Conservation (phyloP, 1,284 basidiomycete genomes). For the Apiotrichum gamsii region DNA sequence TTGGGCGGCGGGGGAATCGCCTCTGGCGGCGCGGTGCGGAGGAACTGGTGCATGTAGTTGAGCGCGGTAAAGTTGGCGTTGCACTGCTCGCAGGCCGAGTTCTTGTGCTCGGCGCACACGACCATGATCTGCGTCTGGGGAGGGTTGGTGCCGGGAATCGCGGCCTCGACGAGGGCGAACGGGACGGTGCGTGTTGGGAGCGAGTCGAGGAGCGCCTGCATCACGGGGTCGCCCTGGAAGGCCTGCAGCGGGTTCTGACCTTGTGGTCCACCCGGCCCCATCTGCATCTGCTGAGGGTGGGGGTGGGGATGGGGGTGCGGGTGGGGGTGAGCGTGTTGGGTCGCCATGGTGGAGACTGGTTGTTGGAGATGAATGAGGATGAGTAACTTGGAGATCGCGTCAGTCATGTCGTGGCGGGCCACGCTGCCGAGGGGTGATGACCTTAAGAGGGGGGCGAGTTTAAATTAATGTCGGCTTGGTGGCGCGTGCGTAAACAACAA, state of each 20-base stretch:
- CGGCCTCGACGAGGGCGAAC: slow-evolving; percentile 23
- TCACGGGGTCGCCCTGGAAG: slow-evolving; percentile 31
- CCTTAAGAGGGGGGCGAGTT: too few species aligned
- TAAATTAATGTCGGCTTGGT: too few species aligned
- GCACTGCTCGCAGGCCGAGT: slow-evolving; percentile 65
- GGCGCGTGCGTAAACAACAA: slow-evolving; percentile 8
- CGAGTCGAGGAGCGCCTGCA: slow-evolving; percentile 39
- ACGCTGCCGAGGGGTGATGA: too few species aligned
- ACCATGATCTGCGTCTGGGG: slow-evolving; percentile 28
- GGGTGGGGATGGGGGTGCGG: slow-evolving; percentile 11
- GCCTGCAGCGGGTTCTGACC: slow-evolving; percentile 16
- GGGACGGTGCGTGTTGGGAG: slow-evolving; percentile 33
- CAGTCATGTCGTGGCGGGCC: too few species aligned
- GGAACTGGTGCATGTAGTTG: slow-evolving; percentile 63
- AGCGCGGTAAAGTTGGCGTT: slow-evolving; percentile 62
- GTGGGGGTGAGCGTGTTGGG: slow-evolving; percentile 15
- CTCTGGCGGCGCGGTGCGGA: slow-evolving; percentile 60
- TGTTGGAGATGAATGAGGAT: neutral
- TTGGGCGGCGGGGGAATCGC: slow-evolving; percentile 74
- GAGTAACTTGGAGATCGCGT: neutral
- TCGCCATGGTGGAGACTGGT: slow-evolving; percentile 7
- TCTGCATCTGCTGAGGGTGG: slow-evolving; percentile 9
- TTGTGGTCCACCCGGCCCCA: slow-evolving; percentile 7
- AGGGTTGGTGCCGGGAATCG: slow-evolving; percentile 29
- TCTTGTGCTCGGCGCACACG: slow-evolving; percentile 59